These are phyloP conservation scores for Malassezia sympodialis DNA, from an alignment of 1,284 basidiomycete genomes.

Conservation along the genomic window DNA sequence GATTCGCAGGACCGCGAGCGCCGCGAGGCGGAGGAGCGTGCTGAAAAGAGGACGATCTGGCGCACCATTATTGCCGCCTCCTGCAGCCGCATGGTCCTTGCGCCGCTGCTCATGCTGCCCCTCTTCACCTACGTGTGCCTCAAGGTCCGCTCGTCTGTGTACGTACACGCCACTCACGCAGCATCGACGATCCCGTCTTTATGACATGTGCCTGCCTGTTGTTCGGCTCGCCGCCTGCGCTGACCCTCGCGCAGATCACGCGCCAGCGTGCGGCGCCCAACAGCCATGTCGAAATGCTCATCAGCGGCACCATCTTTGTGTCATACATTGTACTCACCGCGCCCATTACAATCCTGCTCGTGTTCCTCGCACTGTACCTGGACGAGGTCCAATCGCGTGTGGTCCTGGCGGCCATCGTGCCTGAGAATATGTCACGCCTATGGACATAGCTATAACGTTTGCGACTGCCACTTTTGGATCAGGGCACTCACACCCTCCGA, in stretches of 20 bases:
- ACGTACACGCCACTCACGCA: slow-evolving; percentile 17
- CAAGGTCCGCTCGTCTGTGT: slow-evolving; percentile 18
- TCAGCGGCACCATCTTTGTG: slow-evolving; percentile 54
- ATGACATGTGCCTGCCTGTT: slow-evolving; percentile 67
- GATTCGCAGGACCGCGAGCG: background rate
- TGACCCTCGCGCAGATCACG: slow-evolving; percentile 60
- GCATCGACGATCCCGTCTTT: slow-evolving; percentile 60
- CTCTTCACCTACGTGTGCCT: slow-evolving; percentile 34
- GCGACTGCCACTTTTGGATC: slow-evolving; percentile 13
- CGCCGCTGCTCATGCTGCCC: slow-evolving; percentile 59
- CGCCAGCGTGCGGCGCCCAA: slow-evolving; percentile 63
- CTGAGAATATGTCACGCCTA: background rate
- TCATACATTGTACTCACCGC: slow-evolving; percentile 39
- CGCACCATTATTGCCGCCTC: slow-evolving; percentile 71
- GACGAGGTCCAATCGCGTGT: slow-evolving; percentile 22
- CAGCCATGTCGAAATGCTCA: slow-evolving; percentile 79
- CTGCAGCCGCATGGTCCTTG: slow-evolving; percentile 70
- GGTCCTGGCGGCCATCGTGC: background rate
- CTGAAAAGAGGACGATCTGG: slow-evolving; percentile 44
- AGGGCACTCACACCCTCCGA: slow-evolving; percentile 9
- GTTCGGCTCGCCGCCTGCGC: slow-evolving; percentile 66
- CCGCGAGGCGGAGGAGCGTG: background rate
- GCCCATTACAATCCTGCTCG: slow-evolving; percentile 38
- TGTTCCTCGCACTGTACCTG: slow-evolving; percentile 34
- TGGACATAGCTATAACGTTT: background rate